Evolutionary conservation across 164 flowering plant species (phyloP).

Genomic region (Liquidambar formosana): DNA sequence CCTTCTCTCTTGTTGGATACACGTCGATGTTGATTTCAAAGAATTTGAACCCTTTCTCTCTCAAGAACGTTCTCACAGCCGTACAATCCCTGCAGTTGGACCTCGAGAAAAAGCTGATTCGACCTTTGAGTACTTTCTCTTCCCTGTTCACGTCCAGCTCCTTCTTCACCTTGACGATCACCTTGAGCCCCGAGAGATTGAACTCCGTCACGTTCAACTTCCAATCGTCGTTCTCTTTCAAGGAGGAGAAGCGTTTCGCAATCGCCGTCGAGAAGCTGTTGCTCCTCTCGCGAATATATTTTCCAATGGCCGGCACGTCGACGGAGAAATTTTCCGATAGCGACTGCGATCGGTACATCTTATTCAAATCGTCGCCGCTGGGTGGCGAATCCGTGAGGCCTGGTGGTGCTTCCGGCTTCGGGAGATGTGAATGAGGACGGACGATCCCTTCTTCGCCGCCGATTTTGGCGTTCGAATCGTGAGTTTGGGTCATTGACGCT

Average conservation of each 20-base stretch:
- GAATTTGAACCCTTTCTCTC: constrained; percentile 57
- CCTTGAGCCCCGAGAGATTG: constrained; percentile 69
- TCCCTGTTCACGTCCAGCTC: constrained; percentile 5
- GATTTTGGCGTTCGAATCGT: background rate
- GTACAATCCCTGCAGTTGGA: constrained; percentile 82
- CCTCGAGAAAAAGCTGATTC: constrained; percentile 79
- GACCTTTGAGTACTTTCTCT: constrained; percentile 40
- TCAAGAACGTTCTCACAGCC: constrained; percentile 68
- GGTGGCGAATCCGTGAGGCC: constrained; percentile 12
- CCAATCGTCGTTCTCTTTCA: constrained; percentile 26
- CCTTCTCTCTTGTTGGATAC: constrained; percentile 67
- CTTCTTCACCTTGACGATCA: constrained; percentile 46
- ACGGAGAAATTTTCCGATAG: constrained; percentile 20
- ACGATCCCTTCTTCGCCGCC: constrained; percentile 11
- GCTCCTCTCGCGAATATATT: constrained; percentile 60
- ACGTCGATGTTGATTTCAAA: constrained; percentile 92
- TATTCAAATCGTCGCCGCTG: constrained; percentile 1
- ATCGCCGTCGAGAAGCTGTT: constrained; percentile 63
- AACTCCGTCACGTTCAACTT: constrained; percentile 51
- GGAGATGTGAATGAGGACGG: constrained; percentile 35
- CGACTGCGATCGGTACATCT: constrained; percentile 25
- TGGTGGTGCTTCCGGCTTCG: constrained; percentile 46
- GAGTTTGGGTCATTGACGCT: background rate
- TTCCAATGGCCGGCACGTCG: constrained; percentile 56
- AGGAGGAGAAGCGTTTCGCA: constrained; percentile 41